These are phyloP conservation scores for Cephaloascus albidus DNA, from an alignment of 805 yeast genomes.

Conservation along the genomic window DNA sequence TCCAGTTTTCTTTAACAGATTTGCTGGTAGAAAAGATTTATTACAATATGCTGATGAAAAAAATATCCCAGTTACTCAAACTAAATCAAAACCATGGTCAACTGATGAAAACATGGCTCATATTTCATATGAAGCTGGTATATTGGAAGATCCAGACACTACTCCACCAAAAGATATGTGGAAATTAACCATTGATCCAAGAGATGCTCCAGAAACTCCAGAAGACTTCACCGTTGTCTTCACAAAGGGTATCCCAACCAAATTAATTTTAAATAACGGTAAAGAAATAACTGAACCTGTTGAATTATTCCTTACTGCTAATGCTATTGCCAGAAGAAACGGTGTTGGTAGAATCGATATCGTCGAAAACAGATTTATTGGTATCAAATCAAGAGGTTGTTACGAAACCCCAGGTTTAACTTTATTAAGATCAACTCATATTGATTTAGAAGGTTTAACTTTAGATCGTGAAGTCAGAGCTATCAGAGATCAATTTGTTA, in stretches of 20 bases:
- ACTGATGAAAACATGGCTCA: conserved; percentile 99
- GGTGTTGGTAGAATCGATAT: conserved; percentile 99
- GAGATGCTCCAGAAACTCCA: conserved; percentile 89
- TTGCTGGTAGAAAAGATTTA: conserved; percentile 96
- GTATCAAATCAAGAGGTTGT: conserved; percentile 98
- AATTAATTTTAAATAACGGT: conserved; percentile 52
- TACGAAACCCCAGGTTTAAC: conserved; percentile 99
- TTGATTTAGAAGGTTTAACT: conserved; percentile 95
- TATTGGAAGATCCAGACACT: conserved; percentile 95
- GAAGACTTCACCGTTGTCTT: conserved; percentile 81
- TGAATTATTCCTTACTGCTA: conserved; percentile 86
- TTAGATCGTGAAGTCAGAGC: conserved; percentile 97
- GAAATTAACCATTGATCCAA: conserved; percentile 95
- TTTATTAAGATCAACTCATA: conserved; percentile 84
- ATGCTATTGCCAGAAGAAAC: conserved; percentile 94
- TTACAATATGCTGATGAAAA: conserved; percentile 89
- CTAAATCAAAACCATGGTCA: conserved; percentile 99
- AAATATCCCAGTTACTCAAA: conserved; percentile 91
- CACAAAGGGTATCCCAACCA: conserved; percentile 80
- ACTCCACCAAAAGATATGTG: conserved; percentile 99
- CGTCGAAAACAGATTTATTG: conserved; percentile 98
- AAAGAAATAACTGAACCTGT: conserved; percentile 73
- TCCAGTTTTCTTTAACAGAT: conserved; percentile 87
- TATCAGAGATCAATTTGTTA: conserved; percentile 91
- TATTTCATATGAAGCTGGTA: conserved; percentile 98